These are phyloP conservation scores for Pseudevernia furfuracea DNA, from an alignment of 495 filamentous ascomycete genomes.

Conservation along the genomic window DNA sequence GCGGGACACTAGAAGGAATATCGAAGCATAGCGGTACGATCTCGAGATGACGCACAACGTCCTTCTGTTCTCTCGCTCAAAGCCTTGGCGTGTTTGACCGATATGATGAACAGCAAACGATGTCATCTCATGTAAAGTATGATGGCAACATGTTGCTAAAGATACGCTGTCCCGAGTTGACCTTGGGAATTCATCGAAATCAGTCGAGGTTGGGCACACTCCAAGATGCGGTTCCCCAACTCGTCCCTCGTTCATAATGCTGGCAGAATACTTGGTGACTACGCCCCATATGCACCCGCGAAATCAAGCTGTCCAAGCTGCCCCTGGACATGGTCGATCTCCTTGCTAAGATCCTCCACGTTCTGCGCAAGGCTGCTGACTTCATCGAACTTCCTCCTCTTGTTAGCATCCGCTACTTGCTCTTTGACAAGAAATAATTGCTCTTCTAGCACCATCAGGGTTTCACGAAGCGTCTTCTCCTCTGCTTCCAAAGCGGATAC, in stretches of 20 bases:
- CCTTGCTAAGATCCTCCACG: conserved; percentile 71
- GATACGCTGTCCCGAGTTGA: too few species aligned
- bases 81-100: not conserved
- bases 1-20: too few species aligned
- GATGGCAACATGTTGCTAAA: too few species aligned
- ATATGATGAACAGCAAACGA: too few species aligned
- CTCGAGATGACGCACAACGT: not conserved
- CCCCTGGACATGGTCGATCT: conserved; percentile 64
- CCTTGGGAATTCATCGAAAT: not conserved
- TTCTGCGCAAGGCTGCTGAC: conserved; percentile 72
- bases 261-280: conserved; percentile 8
- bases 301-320: conserved; percentile 46
- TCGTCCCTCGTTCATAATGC: not conserved
- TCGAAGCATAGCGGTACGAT: too few species aligned
- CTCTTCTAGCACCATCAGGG: conserved; percentile 85
- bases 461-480: conserved; percentile 78
- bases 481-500: conserved; percentile 71
- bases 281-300: conserved; percentile 41
- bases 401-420: conserved; percentile 79
- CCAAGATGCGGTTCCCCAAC: not conserved
- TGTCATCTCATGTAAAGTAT: too few species aligned
- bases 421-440: conserved; percentile 85
- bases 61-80: not conserved
- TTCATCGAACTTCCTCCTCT: conserved; percentile 81
- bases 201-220: not conserved